Evolutionary conservation across 2,329 filamentous ascomycete genomes (phyloP).

Genomic region (Calonectria pauciramosa): DNA sequence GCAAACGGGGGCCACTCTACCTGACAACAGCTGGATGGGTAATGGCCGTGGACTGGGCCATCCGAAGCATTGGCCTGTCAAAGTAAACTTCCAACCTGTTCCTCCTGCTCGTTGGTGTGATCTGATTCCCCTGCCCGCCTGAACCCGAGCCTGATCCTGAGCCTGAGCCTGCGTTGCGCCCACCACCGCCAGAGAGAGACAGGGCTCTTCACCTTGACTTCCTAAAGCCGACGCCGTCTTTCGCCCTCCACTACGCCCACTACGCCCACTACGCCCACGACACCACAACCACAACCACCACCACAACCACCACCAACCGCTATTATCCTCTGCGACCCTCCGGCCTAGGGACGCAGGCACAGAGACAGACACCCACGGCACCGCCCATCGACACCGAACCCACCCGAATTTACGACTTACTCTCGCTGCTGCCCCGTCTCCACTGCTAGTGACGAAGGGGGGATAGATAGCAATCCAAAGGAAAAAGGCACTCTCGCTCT

Average conservation of each 20-base stretch:
- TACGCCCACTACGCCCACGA: conserved; percentile 29
- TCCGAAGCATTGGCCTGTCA: conserved; percentile 20
- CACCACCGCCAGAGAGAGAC: conserved; percentile 12
- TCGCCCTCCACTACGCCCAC: conserved; percentile 37
- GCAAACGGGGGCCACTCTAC: conserved; percentile 24
- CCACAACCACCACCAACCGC: conserved; percentile 38
- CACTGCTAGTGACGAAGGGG: conserved; percentile 4
- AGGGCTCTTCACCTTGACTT: conserved; percentile 26
- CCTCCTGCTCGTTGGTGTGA: neutral
- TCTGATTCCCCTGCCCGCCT: neutral
- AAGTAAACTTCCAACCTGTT: conserved; percentile 16
- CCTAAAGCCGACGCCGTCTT: conserved; percentile 38
- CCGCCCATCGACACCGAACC: conserved; percentile 18
- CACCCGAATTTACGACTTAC: conserved; percentile 10
- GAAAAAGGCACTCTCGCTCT: conserved; percentile 5
- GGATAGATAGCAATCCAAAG: neutral
- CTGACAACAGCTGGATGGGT: conserved; percentile 10
- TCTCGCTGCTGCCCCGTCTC: neutral
- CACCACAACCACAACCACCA: conserved; percentile 31
- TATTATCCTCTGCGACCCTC: conserved; percentile 31
- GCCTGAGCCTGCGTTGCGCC: neutral
- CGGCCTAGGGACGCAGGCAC: conserved; percentile 27
- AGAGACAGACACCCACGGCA: conserved; percentile 27
- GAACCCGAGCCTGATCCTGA: neutral
- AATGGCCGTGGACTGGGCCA: conserved; percentile 7